These are phyloP conservation scores for Pezicula radicicola DNA, from an alignment of 2,329 filamentous ascomycete species.

Conservation along the genomic window DNA sequence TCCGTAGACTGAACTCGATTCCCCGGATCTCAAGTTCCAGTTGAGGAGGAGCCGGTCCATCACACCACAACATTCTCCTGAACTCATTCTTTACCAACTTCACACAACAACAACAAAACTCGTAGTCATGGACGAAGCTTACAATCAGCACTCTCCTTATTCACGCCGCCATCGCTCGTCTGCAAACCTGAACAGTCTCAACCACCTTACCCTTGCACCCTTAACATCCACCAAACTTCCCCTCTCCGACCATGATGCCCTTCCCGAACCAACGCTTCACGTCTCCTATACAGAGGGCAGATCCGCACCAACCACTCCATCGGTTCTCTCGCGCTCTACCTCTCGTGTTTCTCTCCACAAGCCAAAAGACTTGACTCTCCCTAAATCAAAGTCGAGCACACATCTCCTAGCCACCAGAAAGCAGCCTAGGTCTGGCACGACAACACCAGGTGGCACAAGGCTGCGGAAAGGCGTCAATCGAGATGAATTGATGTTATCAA, in stretches of 20 bases:
- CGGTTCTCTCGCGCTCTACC: constrained; percentile 57
- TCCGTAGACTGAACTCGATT: background rate
- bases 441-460: constrained; percentile 19
- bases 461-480: constrained; percentile 16
- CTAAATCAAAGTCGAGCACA: constrained; percentile 64
- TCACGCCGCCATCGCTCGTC: constrained; percentile 56
- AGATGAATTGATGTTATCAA: constrained; percentile 23
- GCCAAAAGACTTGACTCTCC: constrained; percentile 22
- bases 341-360: constrained; percentile 44
- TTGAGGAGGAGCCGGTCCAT: background rate
- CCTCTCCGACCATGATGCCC: constrained; percentile 48
- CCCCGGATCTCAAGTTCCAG: constrained; percentile 13
- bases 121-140: constrained; percentile 53
- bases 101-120: background rate
- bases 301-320: constrained; percentile 62
- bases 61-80: background rate
- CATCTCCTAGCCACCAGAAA: constrained; percentile 39
- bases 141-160: constrained; percentile 57
- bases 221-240: constrained; percentile 57
- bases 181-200: constrained; percentile 56
- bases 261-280: constrained; percentile 32
- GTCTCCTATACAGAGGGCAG: constrained; percentile 59
- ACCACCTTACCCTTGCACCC: constrained; percentile 61
- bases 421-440: constrained; percentile 21
- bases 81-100: background rate